phyloP scores from a whole-genome alignment of 495 filamentous ascomycete genomes.

The Neurospora discreta region DNA sequence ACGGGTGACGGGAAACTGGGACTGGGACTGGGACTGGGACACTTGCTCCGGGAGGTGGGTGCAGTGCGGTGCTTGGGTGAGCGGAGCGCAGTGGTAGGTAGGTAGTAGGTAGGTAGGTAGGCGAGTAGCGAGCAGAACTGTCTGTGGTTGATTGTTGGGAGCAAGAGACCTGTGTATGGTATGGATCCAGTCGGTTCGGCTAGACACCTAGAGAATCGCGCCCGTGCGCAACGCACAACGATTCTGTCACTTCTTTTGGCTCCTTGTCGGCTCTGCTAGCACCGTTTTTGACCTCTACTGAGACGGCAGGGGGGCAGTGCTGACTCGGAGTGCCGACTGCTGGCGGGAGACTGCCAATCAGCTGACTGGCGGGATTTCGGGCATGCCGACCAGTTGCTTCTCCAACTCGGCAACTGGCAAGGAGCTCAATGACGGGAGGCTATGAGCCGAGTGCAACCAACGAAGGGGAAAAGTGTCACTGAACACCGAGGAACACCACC shows the following conservation, averaged over 20 bases:
- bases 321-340: background rate
- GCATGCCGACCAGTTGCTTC: background rate
- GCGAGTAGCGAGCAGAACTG: no score
- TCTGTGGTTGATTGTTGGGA: no score
- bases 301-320: background rate
- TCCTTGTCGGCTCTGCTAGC: background rate
- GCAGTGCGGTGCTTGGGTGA: background rate
- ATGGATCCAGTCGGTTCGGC: conserved; percentile 18
- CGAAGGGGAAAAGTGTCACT: background rate
- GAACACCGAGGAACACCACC: background rate
- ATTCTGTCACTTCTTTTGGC: background rate
- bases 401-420: background rate
- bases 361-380: background rate
- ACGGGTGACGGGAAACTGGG: conserved; percentile 3
- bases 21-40: background rate
- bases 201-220: background rate
- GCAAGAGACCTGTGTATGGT: no score
- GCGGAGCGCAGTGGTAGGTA: conserved; percentile 17
- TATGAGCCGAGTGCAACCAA: background rate
- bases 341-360: background rate
- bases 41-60: background rate
- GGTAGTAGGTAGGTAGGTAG: no score
- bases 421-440: background rate
- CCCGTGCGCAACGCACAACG: background rate
- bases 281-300: background rate